phyloP scores from a whole-genome alignment of 305 asterid species.

The Fraxinus paxiana region DNA sequence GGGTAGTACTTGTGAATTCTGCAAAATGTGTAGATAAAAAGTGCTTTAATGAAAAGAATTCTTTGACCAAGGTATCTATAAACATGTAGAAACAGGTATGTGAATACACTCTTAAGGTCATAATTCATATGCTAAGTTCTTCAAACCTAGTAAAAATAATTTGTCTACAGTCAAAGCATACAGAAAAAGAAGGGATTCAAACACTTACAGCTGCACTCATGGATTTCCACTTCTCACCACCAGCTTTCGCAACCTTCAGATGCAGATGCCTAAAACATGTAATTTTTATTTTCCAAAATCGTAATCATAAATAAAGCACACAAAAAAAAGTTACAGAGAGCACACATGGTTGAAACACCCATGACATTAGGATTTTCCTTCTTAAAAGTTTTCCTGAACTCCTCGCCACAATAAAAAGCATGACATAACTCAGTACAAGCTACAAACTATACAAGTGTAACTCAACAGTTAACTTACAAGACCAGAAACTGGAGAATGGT shows the following conservation, averaged over 20 bases:
- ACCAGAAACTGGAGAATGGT: constrained; percentile 1
- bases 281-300: not conserved
- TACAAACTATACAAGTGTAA: constrained; percentile 1
- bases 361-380: constrained; percentile 81
- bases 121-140: not conserved
- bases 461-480: not conserved
- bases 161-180: not conserved
- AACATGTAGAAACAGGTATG: not conserved
- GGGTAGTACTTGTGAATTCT: not conserved
- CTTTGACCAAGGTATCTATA: not conserved
- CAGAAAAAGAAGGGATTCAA: not conserved
- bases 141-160: not conserved
- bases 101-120: not conserved
- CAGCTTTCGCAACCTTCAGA: constrained; percentile 85
- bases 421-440: constrained; percentile 15
- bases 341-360: constrained; percentile 79
- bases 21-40: not conserved
- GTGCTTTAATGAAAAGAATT: not conserved
- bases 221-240: constrained; percentile 92
- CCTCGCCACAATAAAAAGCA: constrained; percentile 57
- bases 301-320: not conserved
- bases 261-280: not conserved
- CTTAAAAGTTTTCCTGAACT: constrained; percentile 76
- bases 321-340: not conserved
- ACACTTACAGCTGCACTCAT: constrained; percentile 67